Base-by-base conservation (phyloP, 225 moss, liverwort and hornwort genomes). In the Asterella californica region DNA sequence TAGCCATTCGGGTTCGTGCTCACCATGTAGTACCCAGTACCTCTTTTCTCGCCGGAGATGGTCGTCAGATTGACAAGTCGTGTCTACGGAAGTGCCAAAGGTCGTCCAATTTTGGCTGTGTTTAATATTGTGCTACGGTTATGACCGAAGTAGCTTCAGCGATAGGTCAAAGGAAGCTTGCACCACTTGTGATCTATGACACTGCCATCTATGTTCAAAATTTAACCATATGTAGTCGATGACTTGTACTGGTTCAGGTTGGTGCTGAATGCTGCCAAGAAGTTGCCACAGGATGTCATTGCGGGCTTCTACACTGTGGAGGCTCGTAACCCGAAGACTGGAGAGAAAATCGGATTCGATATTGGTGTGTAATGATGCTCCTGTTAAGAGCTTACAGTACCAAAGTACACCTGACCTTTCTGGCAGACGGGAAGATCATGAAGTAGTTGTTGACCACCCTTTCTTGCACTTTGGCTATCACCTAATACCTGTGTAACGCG, bases 331-430 rank as follows among this genome's bases (percentile, higher is more conserved):
- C 91, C 91, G 0, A 92, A 88, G 83, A 92, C 94, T 0, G 90
- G 91, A 75, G 94, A 94, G 82, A 94, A 90, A 85, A 86, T 94
- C 82, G 94, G 94, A 78, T 81, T 92, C 52, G 94, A 94, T 76
- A 87, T 94, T 70, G 85, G 88, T 88, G 65, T 81, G 71, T 79
- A 52, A n/a, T 14, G 24, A 47, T 81, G 17, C 24, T 49, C 37
- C 47, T 49, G 36, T 65, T 55, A 25, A 32, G n/a, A n/a, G 22
- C 33, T 5, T 38, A 37, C 10, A 38, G 25, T 54, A 72, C 32
- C 27, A 0, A 27, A 46, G 24, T 70, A 27, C 47, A 47, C 46
- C 18, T 59, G 59, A 25, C 19, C 7, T 25, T 21, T 18, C 24
- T 24, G 45, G 72, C 48, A 72, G 27, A 72, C 27, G 22, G 32